Evolutionary conservation across 495 filamentous ascomycete genomes (phyloP), one percentile per base, ranked within the genome.

Genomic region (Penicillium roqueforti): DNA sequence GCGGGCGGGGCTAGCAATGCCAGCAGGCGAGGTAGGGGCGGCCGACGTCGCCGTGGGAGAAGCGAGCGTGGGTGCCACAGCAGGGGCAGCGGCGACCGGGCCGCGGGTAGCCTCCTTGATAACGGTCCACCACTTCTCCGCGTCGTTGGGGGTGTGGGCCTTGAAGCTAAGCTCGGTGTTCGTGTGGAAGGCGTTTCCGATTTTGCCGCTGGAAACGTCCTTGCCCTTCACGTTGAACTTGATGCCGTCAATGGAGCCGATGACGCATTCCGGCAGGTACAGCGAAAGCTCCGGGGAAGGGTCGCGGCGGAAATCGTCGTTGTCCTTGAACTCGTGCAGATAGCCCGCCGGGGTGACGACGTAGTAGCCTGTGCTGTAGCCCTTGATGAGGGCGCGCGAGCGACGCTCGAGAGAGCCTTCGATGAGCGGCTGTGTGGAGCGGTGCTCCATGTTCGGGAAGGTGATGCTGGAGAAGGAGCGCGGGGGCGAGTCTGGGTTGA

Each of bases 191-290:
- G 77, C 79, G 53, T 77, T 80, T 13, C 81, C 80, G 47, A 84
- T 71, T 57, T 80, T 80, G 55, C 82, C 80, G 63, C 79, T 79
- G 32, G 77, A 80, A 5, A 80, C 80, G 63, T 97, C 90, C 72
- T 97, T 98, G 60, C 93, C 95, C 76, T 96, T 96, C 68, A 98
- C 77, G 61, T 81, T 87, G 83, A 98, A 97, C 68, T 95, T 96
- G 57, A 82, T 78, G 38, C 86, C 91, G 56, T 77, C 81, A 37
- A 90, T 77, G 4, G 78, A 77, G 51, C 92, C 89, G 52, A 97
- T 78, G 22, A 82, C 71, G 62, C 92, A 95, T 65, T 98, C 95
- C 40, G 93, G 93, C 7, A 98, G 83, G 67, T 91, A 98, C 49
- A 98, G 84, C 20, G 87, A 91, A 8, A 91, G 75, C 67, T 97